A percentile compares a stretch with the other conserved stretches of the same genome.
These are phyloP conservation scores for Talaromyces ruber DNA, from an alignment of 495 filamentous ascomycete species.

Conservation along the genomic window DNA sequence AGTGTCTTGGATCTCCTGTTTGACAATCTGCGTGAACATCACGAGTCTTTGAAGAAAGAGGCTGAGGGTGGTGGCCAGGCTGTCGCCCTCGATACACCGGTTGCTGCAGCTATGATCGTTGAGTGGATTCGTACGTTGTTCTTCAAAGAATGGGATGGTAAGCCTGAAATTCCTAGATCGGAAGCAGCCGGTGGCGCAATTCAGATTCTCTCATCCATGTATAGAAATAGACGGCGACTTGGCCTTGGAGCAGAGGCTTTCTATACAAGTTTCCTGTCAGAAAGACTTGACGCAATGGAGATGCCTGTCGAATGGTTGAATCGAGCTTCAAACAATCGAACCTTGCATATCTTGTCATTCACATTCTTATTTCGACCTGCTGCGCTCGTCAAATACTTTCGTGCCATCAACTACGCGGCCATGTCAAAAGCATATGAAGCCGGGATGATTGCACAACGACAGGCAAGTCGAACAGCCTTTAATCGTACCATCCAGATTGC, in stretches of 20 bases:
- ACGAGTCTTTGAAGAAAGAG: slow-evolving; percentile 6
- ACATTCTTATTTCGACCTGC: slow-evolving; percentile 71
- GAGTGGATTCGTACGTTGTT: slow-evolving; percentile 75
- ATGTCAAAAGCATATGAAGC: slow-evolving; percentile 74
- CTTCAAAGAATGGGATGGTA: slow-evolving; percentile 69
- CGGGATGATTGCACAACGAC: slow-evolving; percentile 52
- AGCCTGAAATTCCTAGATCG: slow-evolving; percentile 55
- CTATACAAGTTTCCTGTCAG: slow-evolving; percentile 63
- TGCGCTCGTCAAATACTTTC: slow-evolving; percentile 73
- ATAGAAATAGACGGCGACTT: slow-evolving; percentile 53
- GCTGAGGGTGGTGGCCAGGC: slow-evolving; percentile 23
- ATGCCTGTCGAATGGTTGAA: slow-evolving; percentile 67
- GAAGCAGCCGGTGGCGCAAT: slow-evolving; percentile 65
- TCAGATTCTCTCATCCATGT: slow-evolving; percentile 64
- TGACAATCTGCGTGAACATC: slow-evolving; percentile 29
- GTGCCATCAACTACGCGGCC: slow-evolving; percentile 73
- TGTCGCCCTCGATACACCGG: slow-evolving; percentile 26
- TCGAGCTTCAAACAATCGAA: slow-evolving; percentile 42
- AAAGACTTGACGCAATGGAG: slow-evolving; percentile 68
- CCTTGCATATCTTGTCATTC: slow-evolving; percentile 69
- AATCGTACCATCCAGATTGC: slow-evolving; percentile 24
- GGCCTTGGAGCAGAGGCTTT: slow-evolving; percentile 61
- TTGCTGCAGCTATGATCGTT: slow-evolving; percentile 47
- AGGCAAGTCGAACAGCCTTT: slow-evolving; percentile 51
- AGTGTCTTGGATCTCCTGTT: slow-evolving; percentile 31